Evolutionary conservation across 2,329 filamentous ascomycete species (phyloP).

Genomic region (Xylariaceae sp.): DNA sequence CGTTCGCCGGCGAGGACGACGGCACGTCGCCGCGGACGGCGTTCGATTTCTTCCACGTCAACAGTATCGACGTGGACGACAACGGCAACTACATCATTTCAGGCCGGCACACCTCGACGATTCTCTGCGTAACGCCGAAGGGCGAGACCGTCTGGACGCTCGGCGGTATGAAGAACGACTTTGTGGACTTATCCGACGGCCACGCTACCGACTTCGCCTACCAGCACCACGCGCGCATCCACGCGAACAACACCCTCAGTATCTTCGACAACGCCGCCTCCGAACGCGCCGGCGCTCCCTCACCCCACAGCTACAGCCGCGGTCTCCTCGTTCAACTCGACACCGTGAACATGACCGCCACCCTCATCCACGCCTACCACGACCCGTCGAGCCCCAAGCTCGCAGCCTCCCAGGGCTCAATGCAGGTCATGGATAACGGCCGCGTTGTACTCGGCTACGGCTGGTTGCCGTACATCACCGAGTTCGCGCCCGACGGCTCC

Average conservation of each 20-base stretch:
- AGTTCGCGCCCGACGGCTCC: constrained; percentile 42
- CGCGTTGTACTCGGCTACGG: constrained; percentile 55
- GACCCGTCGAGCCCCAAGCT: constrained; percentile 27
- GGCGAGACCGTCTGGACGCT: constrained; percentile 35
- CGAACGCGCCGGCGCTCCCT: constrained; percentile 22
- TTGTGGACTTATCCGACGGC: constrained; percentile 33
- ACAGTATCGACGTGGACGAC: constrained; percentile 33
- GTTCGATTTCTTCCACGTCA: constrained; percentile 38
- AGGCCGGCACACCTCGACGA: constrained; percentile 30
- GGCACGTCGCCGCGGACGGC: constrained; percentile 17
- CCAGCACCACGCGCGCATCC: constrained; percentile 37
- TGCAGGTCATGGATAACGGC: constrained; percentile 41
- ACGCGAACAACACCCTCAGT: constrained; percentile 29
- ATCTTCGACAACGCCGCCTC: constrained; percentile 36
- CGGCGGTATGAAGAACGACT: constrained; percentile 35
- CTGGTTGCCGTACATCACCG: constrained; percentile 42
- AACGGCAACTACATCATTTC: constrained; percentile 37
- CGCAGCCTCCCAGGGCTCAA: constrained; percentile 41
- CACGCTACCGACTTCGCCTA: constrained; percentile 35
- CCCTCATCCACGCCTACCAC: constrained; percentile 40
- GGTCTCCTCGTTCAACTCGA: constrained; percentile 42
- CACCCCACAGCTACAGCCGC: constrained; percentile 31
- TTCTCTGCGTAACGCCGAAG: constrained; percentile 30
- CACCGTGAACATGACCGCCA: constrained; percentile 39
- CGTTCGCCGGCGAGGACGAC: constrained; percentile 19